Percentiles rank a stretch among this genome's conserved stretches.
phyloP scores from a whole-genome alignment of 768 basidiomycete genomes.

The Agrocybe pediades region DNA sequence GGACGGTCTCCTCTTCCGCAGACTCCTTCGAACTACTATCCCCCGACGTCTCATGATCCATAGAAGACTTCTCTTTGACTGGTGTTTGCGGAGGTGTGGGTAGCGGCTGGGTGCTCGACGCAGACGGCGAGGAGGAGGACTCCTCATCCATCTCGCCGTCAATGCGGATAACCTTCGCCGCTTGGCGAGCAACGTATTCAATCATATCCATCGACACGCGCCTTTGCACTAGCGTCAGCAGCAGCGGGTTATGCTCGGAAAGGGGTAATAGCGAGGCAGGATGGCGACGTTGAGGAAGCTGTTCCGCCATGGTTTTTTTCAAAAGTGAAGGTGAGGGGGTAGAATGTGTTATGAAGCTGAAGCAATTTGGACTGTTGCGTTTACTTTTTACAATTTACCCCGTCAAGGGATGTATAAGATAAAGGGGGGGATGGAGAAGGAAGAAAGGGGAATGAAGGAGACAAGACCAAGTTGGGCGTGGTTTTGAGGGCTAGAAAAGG shows the following conservation, averaged over 20 bases:
- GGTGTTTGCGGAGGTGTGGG: constrained; percentile 73
- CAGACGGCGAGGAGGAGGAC: constrained; percentile 2
- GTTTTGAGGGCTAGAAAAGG: constrained; percentile 29
- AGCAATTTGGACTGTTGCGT: constrained; percentile 14
- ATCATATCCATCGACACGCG: constrained; percentile 87
- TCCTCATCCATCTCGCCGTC: constrained; percentile 45
- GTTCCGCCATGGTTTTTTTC: constrained; percentile 31
- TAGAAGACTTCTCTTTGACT: constrained; percentile 43
- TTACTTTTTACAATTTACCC: constrained; percentile 31
- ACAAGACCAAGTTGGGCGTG: constrained; percentile 20
- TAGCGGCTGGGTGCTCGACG: constrained; percentile 25
- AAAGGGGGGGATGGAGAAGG: constrained; percentile 19
- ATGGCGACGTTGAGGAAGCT: constrained; percentile 41
- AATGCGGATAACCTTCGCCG: constrained; percentile 73
- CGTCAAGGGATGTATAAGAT: constrained; percentile 43
- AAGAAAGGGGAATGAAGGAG: constrained; percentile 20
- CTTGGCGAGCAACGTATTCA: constrained; percentile 77
- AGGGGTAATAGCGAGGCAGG: constrained; percentile 84
- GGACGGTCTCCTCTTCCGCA: constrained; percentile 2
- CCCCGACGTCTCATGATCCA: constrained; percentile 32
- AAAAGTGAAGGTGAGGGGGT: constrained; percentile 27
- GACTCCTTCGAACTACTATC: constrained; percentile 16
- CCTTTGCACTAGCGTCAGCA: constrained; percentile 77
- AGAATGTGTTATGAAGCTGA: constrained; percentile 28
- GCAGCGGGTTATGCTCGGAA: constrained; percentile 74